phyloP scores from a whole-genome alignment of 768 basidiomycete genomes.

The Leccinum pellstonianum region DNA sequence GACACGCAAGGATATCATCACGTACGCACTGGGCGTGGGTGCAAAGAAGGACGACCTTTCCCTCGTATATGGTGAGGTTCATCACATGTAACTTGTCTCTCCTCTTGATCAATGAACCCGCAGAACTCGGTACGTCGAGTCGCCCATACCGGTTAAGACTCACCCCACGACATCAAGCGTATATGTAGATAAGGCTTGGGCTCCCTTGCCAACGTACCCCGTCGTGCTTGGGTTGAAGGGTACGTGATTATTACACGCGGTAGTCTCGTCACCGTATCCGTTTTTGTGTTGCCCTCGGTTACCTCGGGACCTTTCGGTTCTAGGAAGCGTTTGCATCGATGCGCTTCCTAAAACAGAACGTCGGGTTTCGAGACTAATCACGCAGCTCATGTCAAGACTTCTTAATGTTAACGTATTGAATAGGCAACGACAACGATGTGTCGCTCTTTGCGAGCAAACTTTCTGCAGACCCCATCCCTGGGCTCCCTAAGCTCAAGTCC shows the following conservation, averaged over 20 bases:
- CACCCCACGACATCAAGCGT: background rate
- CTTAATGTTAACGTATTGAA: background rate
- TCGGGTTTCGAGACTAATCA: no score
- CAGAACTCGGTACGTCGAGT: constrained; percentile 50
- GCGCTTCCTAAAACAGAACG: no score
- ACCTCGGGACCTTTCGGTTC: no score
- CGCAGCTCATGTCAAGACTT: background rate
- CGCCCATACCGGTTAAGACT: background rate
- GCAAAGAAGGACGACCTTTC: constrained; percentile 71
- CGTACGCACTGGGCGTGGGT: constrained; percentile 79
- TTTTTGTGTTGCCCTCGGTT: no score
- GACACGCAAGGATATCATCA: constrained; percentile 81
- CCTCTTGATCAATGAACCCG: background rate
- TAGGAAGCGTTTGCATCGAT: no score
- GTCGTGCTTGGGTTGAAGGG: constrained; percentile 76
- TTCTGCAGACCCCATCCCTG: constrained; percentile 46
- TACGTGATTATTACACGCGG: constrained; percentile 14
- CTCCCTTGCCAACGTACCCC: constrained; percentile 83
- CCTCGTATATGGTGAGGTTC: constrained; percentile 64
- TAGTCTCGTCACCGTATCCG: no score
- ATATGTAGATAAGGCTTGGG: constrained; percentile 58
- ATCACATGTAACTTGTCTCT: background rate
- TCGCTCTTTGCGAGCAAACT: constrained; percentile 59
- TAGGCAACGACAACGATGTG: constrained; percentile 62
- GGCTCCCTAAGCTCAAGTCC: constrained; percentile 69